Conservation (phyloP, 805 yeast genomes). For the Priceomyces fermenticarens region DNA sequence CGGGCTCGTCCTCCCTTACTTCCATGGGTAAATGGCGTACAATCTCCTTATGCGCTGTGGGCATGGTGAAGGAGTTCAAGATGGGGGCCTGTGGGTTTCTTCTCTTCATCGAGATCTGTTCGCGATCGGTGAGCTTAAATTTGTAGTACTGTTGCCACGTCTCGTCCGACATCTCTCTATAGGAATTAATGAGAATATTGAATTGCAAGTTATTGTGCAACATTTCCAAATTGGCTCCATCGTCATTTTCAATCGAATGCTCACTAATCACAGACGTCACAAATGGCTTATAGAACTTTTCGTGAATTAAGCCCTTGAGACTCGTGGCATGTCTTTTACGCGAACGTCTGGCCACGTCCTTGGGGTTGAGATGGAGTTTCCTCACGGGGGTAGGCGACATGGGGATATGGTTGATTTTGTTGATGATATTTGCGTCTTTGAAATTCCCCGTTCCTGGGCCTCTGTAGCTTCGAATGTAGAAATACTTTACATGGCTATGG, state of each 20-base stretch:
- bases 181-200: conserved; percentile 37
- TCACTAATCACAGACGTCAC: conserved; percentile 26
- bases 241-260: conserved; percentile 32
- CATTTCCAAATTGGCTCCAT: conserved; percentile 39
- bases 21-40: conserved; percentile 30
- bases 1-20: conserved; percentile 17
- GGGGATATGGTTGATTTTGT: conserved; percentile 35
- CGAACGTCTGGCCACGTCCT: conserved; percentile 12
- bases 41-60: conserved; percentile 32
- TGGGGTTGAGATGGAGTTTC: conserved; percentile 15
- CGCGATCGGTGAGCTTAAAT: conserved; percentile 38
- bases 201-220: conserved; percentile 41
- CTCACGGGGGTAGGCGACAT: conserved; percentile 11
- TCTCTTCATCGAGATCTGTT: conserved; percentile 23
- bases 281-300: conserved; percentile 26
- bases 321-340: conserved; percentile 16
- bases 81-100: conserved; percentile 16
- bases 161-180: conserved; percentile 35
- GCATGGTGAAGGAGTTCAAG: conserved; percentile 28
- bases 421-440: conserved; percentile 41
- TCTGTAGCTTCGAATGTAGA: conserved; percentile 37
- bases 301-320: conserved; percentile 38
- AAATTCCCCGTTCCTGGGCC: conserved; percentile 47
- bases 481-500: conserved; percentile 34
- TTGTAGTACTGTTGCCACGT: conserved; percentile 40